A percentile compares a stretch with the other conserved stretches of the same genome.
phyloP scores from a whole-genome alignment of 1,284 basidiomycete genomes.

The Ustilago tritici region DNA sequence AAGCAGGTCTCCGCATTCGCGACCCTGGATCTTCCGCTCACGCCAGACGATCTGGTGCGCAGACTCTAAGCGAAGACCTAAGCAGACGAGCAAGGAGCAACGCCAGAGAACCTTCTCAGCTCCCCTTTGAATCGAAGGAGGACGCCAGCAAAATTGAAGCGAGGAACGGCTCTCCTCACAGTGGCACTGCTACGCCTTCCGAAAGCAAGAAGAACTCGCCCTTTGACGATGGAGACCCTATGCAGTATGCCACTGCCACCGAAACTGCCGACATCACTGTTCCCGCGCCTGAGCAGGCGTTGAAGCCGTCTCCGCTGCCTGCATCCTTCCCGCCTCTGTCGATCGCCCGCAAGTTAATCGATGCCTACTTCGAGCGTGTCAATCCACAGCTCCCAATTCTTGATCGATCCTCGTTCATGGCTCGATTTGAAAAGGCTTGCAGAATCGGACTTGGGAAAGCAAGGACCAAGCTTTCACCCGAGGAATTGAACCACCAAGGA shows the following conservation, averaged over 20 bases:
- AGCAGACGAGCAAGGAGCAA: slow-evolving; percentile 19
- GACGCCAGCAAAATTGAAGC: slow-evolving; percentile 10
- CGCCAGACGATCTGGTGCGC: slow-evolving; percentile 13
- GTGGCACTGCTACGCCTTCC: slow-evolving; percentile 35
- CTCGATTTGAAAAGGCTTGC: slow-evolving; percentile 45
- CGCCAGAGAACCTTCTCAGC: slow-evolving; percentile 7
- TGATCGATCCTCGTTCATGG: slow-evolving; percentile 40
- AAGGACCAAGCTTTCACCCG: slow-evolving; percentile 23
- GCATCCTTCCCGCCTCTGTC: slow-evolving; percentile 52
- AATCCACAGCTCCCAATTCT: slow-evolving; percentile 52
- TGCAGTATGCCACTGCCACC: slow-evolving; percentile 53
- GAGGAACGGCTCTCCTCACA: slow-evolving; percentile 24
- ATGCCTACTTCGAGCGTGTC: slow-evolving; percentile 52
- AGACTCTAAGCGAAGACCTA: slow-evolving; percentile 34
- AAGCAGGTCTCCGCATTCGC: slow-evolving; percentile 41
- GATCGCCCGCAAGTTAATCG: slow-evolving; percentile 45
- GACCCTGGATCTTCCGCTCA: slow-evolving; percentile 36
- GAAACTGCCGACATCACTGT: slow-evolving; percentile 52
- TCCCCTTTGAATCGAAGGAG: slow-evolving; percentile 4
- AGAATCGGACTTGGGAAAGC: slow-evolving; percentile 28
- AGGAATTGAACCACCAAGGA: slow-evolving; percentile 12
- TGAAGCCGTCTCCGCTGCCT: slow-evolving; percentile 43
- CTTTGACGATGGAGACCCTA: slow-evolving; percentile 47
- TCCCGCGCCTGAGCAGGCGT: slow-evolving; percentile 44
- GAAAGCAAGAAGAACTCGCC: slow-evolving; percentile 48